phyloP scores from a whole-genome alignment of 129 eudicot species.

The Kitagawia praeruptora region DNA sequence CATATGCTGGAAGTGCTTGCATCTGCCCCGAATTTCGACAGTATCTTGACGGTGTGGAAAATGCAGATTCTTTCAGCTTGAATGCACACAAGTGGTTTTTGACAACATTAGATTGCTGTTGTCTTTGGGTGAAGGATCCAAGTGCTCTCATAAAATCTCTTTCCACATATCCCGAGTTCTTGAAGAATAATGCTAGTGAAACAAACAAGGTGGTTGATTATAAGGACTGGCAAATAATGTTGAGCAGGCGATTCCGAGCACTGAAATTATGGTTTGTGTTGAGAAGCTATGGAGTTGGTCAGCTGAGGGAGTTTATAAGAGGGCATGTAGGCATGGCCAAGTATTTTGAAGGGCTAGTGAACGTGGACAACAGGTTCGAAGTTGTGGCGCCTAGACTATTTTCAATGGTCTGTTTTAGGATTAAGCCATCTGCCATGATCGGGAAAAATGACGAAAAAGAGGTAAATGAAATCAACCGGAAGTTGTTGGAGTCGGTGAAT shows the following conservation, averaged over 20 bases:
- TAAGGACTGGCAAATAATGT: constrained; percentile 22
- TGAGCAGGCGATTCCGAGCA: constrained; percentile 21
- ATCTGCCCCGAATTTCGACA: constrained; percentile 7
- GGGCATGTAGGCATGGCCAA: constrained; percentile 26
- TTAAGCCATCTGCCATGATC: not conserved
- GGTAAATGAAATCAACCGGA: constrained; percentile 10
- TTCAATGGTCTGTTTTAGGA: constrained; percentile 29
- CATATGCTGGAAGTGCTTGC: constrained; percentile 7
- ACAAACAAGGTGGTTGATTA: constrained; percentile 23
- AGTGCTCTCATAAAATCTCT: constrained; percentile 3
- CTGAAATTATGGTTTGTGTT: constrained; percentile 20
- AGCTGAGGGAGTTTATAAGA: constrained; percentile 9
- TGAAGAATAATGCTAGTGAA: constrained; percentile 13
- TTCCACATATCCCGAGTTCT: constrained; percentile 15
- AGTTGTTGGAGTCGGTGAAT: constrained; percentile 13
- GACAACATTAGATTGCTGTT: constrained; percentile 17
- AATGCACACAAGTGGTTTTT: constrained; percentile 27
- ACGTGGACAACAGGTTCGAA: constrained; percentile 21
- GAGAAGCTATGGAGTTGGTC: constrained; percentile 24
- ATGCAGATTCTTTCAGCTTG: constrained; percentile 17
- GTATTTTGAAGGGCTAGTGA: constrained; percentile 20
- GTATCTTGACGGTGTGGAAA: constrained; percentile 20
- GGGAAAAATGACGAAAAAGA: not conserved
- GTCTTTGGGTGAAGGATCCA: constrained; percentile 23
- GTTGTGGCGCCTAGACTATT: constrained; percentile 28